Evolutionary conservation across 495 filamentous ascomycete species (phyloP), one percentile per base, ranked within the genome.

Genomic region (Neurospora intermedia): DNA sequence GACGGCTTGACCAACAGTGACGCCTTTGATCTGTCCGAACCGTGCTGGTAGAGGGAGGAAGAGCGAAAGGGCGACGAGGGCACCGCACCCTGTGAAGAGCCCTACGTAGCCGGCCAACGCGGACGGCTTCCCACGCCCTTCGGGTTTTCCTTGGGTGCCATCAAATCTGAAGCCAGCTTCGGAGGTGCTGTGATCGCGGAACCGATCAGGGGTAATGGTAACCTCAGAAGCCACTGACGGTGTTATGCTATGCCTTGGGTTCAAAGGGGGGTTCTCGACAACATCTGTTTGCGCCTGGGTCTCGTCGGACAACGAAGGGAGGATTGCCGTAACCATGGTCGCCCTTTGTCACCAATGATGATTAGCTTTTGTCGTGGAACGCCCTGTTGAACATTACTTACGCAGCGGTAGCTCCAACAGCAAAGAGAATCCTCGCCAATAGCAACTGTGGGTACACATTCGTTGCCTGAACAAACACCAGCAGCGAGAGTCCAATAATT

Each of bases 241-340:
- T 3, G 86, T 80, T 3, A 87, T 75, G 73, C 84, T 87, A 70
- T 81, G 77, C 69, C 82, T 76, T 2, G 69, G 23, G 42, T 76
- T 69, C 48, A 75, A 70, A 18, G 71, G 73, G 3, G 31, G n/a
- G 13, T 46, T 79, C 46, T 80, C 78, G 38, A 72, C 77, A 66
- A 66, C 15, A 38, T 66, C 54, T 31, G 54, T 66, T 27, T 73
- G 74, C 46, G 77, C 71, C 70, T 75, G 48, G 72, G 75, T 77
- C 70, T 85, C 78, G 78, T 83, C 86, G 20, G 93, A 94, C 79
- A 99, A 92, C 7, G 92, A 91, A 2, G 96, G 96, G 20, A 98
- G 85, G 38, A 96, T 92, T 1, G 96, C 96, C 6, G 96, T 98
- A 40, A 99, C 96, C 96, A 99, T 99, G 2, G 96, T 98, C 38